phyloP scores from a whole-genome alignment of 495 filamentous ascomycete genomes.

The Usnea hakonensis region DNA sequence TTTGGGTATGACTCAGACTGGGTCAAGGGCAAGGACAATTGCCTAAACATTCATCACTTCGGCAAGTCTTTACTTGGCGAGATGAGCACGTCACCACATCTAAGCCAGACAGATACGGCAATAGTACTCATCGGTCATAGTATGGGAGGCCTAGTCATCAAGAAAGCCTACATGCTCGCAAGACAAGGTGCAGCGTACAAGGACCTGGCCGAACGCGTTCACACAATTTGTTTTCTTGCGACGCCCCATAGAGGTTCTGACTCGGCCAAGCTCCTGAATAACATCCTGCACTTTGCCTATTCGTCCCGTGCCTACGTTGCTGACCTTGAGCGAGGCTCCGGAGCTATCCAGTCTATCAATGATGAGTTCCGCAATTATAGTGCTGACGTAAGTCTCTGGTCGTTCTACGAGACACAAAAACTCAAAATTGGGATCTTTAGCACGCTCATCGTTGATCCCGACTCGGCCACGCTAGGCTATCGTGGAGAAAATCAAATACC shows the following conservation, averaged over 20 bases:
- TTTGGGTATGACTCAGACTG: slow-evolving; percentile 36
- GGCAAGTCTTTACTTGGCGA: slow-evolving; percentile 35
- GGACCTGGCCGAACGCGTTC: slow-evolving; percentile 30
- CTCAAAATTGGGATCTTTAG: slow-evolving; percentile 20
- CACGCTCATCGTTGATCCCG: slow-evolving; percentile 34
- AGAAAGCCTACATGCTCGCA: slow-evolving; percentile 32
- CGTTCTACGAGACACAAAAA: slow-evolving; percentile 34
- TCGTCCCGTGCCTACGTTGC: slow-evolving; percentile 15
- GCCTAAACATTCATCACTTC: slow-evolving; percentile 38
- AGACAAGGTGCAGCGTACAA: slow-evolving; percentile 22
- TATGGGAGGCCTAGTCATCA: slow-evolving; percentile 48
- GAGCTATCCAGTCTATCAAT: slow-evolving; percentile 27
- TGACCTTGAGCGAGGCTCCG: slow-evolving; percentile 24
- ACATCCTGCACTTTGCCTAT: slow-evolving; percentile 25
- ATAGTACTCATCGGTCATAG: slow-evolving; percentile 44
- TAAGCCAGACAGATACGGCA: background rate
- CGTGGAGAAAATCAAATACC: slow-evolving; percentile 31
- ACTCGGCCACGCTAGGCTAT: slow-evolving; percentile 39
- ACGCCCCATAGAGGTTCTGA: slow-evolving; percentile 47
- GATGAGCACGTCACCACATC: slow-evolving; percentile 22
- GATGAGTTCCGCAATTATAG: slow-evolving; percentile 26
- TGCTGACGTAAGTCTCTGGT: slow-evolving; percentile 23
- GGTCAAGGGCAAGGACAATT: slow-evolving; percentile 26
- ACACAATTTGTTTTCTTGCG: slow-evolving; percentile 42
- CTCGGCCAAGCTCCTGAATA: slow-evolving; percentile 32